Conservation (phyloP, 805 yeast species). For the Torulaspora microellipsoides region DNA sequence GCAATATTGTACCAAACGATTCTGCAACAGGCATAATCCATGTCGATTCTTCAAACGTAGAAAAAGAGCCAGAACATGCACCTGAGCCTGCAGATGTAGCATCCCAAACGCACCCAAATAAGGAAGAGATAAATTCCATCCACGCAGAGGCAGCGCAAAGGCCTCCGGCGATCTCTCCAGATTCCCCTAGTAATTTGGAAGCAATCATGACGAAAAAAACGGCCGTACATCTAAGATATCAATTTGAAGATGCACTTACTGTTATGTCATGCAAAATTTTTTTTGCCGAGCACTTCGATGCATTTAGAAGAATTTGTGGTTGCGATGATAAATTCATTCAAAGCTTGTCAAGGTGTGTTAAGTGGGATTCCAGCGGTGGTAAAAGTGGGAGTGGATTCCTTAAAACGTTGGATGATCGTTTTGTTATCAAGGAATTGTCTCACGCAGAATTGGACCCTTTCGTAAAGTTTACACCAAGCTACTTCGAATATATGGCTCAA, state of each 20-base stretch:
- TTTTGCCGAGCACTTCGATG: constrained; percentile 95
- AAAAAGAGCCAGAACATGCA: constrained; percentile 6
- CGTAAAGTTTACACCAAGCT: constrained; percentile 92
- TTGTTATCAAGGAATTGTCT: constrained; percentile 83
- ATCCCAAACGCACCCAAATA: constrained; percentile 1
- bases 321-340: constrained; percentile 72
- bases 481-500: constrained; percentile 93
- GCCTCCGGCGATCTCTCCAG: constrained; percentile 1
- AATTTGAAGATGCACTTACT: constrained; percentile 80
- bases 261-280: constrained; percentile 87
- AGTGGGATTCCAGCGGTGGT: constrained; percentile 96
- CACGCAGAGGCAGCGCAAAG: constrained; percentile 1
- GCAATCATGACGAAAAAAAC: constrained; percentile 70
- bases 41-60: constrained; percentile 5
- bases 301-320: constrained; percentile 81
- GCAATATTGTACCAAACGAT: constrained; percentile 4
- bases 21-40: constrained; percentile 3
- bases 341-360: constrained; percentile 86
- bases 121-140: constrained; percentile 1
- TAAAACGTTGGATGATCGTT: constrained; percentile 86
- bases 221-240: constrained; percentile 88
- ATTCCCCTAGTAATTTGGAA: constrained; percentile 44
- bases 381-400: constrained; percentile 92
- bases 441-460: constrained; percentile 89
- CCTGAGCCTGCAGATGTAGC: constrained; percentile 1